A percentile compares a stretch with the other conserved stretches of the same genome.
phyloP scores from a whole-genome alignment of 2,329 filamentous ascomycete species.

The Penicillium sp. region DNA sequence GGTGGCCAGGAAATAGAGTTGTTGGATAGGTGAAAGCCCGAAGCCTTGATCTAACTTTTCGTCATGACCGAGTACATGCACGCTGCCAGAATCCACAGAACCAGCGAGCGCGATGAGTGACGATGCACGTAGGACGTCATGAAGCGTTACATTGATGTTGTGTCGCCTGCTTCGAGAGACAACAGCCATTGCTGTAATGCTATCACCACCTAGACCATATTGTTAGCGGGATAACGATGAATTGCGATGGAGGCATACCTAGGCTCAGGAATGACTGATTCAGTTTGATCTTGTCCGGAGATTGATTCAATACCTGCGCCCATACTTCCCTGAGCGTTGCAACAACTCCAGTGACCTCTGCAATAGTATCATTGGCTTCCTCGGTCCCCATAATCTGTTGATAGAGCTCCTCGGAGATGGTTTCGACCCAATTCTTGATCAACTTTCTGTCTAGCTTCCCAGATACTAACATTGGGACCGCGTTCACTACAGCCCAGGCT shows the following conservation, averaged over 20 bases:
- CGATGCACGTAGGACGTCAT: slow-evolving; percentile 31
- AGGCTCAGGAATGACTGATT: slow-evolving; percentile 12
- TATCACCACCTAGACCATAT: slow-evolving; percentile 31
- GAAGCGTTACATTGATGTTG: slow-evolving; percentile 29
- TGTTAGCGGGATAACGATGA: not conserved
- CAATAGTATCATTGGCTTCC: slow-evolving; percentile 16
- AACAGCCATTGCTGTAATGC: slow-evolving; percentile 37
- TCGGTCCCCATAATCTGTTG: slow-evolving; percentile 27
- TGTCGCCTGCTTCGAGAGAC: slow-evolving; percentile 35
- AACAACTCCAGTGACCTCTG: slow-evolving; percentile 18
- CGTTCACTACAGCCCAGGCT: slow-evolving; percentile 12
- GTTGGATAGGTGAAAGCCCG: slow-evolving; percentile 32
- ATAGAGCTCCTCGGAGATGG: slow-evolving; percentile 28
- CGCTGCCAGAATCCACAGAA: slow-evolving; percentile 19
- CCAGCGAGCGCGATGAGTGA: slow-evolving; percentile 30
- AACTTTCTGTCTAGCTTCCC: slow-evolving; percentile 13
- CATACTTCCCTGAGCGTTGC: slow-evolving; percentile 29
- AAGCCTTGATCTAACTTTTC: slow-evolving; percentile 28
- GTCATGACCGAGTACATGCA: slow-evolving; percentile 16
- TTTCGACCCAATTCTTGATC: slow-evolving; percentile 9
- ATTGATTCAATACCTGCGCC: slow-evolving; percentile 19
- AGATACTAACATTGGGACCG: slow-evolving; percentile 12
- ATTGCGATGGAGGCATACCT: not conserved
- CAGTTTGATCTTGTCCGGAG: slow-evolving; percentile 6
- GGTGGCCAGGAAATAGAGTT: slow-evolving; percentile 27